A percentile compares a stretch with the other conserved stretches of the same genome.
phyloP scores from a whole-genome alignment of 148 eudicot genomes.

The Rhododendron kiyosumense region DNA sequence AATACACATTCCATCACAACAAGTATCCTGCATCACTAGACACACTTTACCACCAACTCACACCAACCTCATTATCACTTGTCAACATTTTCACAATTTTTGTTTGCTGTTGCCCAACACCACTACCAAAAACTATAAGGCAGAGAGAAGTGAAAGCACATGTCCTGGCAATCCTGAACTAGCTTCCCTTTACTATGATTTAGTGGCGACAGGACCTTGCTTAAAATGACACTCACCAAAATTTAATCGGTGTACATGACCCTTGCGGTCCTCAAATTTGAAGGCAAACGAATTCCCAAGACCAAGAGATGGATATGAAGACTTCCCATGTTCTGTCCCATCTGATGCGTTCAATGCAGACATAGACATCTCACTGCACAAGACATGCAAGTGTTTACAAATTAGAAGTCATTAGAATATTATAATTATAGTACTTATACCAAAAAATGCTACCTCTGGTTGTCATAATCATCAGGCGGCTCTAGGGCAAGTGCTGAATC shows the following conservation, averaged over 20 bases:
- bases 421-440: not conserved
- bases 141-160: not conserved
- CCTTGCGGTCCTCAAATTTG: slow-evolving; percentile 73
- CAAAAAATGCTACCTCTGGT: slow-evolving; percentile 52
- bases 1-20: not conserved
- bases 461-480: slow-evolving; percentile 80
- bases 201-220: not conserved
- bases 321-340: slow-evolving; percentile 55
- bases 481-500: slow-evolving; percentile 91
- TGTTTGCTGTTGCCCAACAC: not conserved
- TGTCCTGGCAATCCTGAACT: not conserved
- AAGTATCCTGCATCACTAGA: not conserved
- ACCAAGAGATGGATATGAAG: slow-evolving; percentile 68
- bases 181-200: not conserved
- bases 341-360: slow-evolving; percentile 60
- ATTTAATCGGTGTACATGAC: slow-evolving; percentile 81
- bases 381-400: slow-evolving; percentile 8
- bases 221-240: slow-evolving; percentile 48
- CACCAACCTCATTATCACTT: not conserved
- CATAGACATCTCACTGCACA: slow-evolving; percentile 77
- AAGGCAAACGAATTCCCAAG: slow-evolving; percentile 74
- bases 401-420: not conserved
- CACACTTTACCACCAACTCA: not conserved
- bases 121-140: not conserved
- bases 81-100: not conserved